A percentile compares a stretch with the other conserved stretches of the same genome.
Evolutionary conservation across 1,139 yeast species (phyloP).

Genomic region (Sugiyamaella grinbergsii): DNA sequence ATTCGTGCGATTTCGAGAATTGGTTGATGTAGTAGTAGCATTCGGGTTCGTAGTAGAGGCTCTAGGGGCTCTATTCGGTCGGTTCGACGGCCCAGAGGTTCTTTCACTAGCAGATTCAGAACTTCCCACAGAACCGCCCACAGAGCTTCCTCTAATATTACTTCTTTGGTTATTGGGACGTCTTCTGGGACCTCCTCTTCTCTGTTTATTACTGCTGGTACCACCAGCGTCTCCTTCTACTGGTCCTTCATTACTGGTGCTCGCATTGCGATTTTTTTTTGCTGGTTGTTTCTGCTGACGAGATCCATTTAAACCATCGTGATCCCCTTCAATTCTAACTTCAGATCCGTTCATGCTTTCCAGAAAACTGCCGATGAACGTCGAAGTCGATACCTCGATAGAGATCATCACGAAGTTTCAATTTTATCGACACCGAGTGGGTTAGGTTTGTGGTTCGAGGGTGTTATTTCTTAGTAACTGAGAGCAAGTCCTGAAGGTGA

Average conservation of each 20-base stretch:
- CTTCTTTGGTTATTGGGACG: background rate
- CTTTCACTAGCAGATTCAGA: background rate
- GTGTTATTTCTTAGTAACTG: no score
- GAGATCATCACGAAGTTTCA: constrained; percentile 2
- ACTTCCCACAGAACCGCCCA: background rate
- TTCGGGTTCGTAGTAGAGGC: no score
- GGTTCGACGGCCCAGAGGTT: background rate
- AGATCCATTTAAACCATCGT: background rate
- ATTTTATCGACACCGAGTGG: background rate
- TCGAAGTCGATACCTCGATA: background rate
- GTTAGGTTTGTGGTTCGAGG: background rate
- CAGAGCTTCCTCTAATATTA: background rate
- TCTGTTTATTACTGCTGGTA: background rate
- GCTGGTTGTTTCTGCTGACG: background rate
- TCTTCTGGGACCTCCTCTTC: constrained; percentile 1
- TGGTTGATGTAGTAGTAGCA: background rate
- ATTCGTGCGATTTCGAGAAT: background rate
- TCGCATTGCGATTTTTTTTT: background rate
- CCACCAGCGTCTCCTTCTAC: background rate
- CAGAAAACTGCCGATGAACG: background rate
- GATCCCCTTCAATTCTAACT: background rate
- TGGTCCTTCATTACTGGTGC: background rate
- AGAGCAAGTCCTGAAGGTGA: no score
- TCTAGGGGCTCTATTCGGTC: background rate
- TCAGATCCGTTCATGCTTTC: constrained; percentile 1